Base-by-base conservation (phyloP, 2,329 filamentous ascomycete genomes). In the Beauveria varroae region DNA sequence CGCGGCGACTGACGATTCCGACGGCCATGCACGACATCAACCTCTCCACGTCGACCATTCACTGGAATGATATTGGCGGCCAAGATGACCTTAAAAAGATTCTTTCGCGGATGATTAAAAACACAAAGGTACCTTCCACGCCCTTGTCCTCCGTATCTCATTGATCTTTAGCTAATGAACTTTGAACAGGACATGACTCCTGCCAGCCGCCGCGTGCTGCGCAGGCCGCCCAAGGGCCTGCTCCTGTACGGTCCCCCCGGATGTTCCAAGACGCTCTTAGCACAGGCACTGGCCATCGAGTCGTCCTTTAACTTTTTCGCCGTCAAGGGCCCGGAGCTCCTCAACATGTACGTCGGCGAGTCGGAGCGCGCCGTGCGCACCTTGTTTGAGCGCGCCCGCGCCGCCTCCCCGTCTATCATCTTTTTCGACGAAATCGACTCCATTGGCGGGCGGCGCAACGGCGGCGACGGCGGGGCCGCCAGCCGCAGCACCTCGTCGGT, bases 371-470 rank as follows among this genome's bases (percentile, higher is more conserved):
- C 89, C 8, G 83, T 97, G 47, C 86, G 93, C 43, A 89, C 91
- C 60, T 85, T 97, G 1, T 97, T 98, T 72, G 83, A 87, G 58
- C 90, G 93, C 67, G 93, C 93, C 1, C 83, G 89, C 47, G 87
- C 88, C n/a, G 93, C 92, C 9, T 86, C 87, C 57, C 93, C 93
- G 0, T 92, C 90, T 71, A 93, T 97, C 74, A 92, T 98, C 68
- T 98, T 97, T 80, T 96, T 97, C 66, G 93, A 98, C 72, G 93
- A 98, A 73, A 95, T 98, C 67, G 93, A 98, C 75, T 87, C 90
- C 5, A 93, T 98, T 64, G 89, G 74, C 69, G 87, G 76, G 1
- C 77, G 79, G 60, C 75, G 81, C 8, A 67, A 77, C 22, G 73
- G 82, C 16, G 79, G 78, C 28, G 78, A 79, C 3, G 72, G 74